Conservation (phyloP, 768 basidiomycete species). For the Psilocybe subaeruginosa region DNA sequence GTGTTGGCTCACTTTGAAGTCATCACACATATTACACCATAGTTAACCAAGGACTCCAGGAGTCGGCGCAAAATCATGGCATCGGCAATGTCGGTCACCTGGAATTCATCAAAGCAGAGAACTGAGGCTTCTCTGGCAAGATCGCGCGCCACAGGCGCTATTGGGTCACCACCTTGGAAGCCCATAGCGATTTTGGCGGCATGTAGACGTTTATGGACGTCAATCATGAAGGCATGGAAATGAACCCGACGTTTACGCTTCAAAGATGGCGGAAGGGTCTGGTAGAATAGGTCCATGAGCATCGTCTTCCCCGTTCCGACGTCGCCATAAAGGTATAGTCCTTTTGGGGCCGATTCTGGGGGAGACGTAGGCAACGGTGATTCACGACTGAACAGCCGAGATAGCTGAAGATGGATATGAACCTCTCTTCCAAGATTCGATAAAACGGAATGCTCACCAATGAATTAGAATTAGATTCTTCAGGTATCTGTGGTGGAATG, state of each 20-base stretch:
- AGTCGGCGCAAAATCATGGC: constrained; percentile 96
- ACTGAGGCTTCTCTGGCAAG: constrained; percentile 84
- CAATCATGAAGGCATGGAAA: constrained; percentile 99
- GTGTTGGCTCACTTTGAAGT: constrained; percentile 84
- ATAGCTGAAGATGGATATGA: constrained; percentile 38
- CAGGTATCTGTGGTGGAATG: constrained; percentile 65
- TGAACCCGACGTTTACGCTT: constrained; percentile 87
- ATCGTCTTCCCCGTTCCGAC: constrained; percentile 98
- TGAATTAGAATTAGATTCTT: constrained; percentile 38
- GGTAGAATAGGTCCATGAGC: constrained; percentile 98
- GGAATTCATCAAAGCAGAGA: constrained; percentile 97
- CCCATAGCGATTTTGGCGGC: constrained; percentile 77
- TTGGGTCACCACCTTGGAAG: constrained; percentile 74
- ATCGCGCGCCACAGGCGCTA: constrained; percentile 85
- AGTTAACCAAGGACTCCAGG: constrained; percentile 81
- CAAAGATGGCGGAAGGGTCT: constrained; percentile 70
- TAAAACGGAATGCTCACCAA: constrained; percentile 32
- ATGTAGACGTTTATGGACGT: constrained; percentile 93
- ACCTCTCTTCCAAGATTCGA: constrained; percentile 15
- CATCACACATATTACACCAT: constrained; percentile 93
- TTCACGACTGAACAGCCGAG: constrained; percentile 48
- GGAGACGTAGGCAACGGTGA: constrained; percentile 38
- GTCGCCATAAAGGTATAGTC: constrained; percentile 94
- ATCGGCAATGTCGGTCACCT: constrained; percentile 97
- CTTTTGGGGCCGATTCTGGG: constrained; percentile 69